Base-by-base conservation (phyloP, 2,329 filamentous ascomycete genomes). In the Sclerotinia nivalis region DNA sequence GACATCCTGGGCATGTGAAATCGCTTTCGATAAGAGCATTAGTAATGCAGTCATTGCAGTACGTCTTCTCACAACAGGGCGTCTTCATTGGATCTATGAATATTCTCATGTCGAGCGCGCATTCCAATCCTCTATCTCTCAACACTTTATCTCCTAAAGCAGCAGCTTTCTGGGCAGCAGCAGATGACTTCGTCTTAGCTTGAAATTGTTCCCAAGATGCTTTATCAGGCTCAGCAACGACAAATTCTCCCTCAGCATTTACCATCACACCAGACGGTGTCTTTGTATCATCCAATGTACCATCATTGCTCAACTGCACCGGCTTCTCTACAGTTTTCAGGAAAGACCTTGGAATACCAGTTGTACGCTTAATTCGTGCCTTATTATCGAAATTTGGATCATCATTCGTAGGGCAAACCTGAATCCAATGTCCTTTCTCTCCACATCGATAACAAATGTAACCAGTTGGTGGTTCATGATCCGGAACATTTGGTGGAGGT, bases 21-120 rank as follows among this genome's bases (percentile, higher is more conserved):
- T 99, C 96, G 87, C 91, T 96, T 85, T 98, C 94, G 83, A 97
- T 95, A 82, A 99, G 90, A 82, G 94, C 93, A 88, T 97, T 97
- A 81, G 96, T 96, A 83, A 99, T 97, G 91, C 96, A 99, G 81
- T 97, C 93, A 88, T 96, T 96, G 87, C 96, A 99, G 86, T 97
- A 99, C 80, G 94, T 97, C 87, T 92, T 96, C 84, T 92, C 88
- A 86, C 96, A 99, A 88, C 96, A 99, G 75, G 96, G 95, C 79
- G 96, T 98, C 88, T 97, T 97, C 87, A 96, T 96, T 87, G 96
- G 95, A 81, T 97, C 93, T 89, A 96, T 90, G 84, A 98, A 97
- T 87, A 97, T 91, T 82, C 93, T 94, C 83, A 96, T 96, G 89
- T 98, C 96, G 86, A 98, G 91, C 74, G 93, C 87, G 85, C 96